A percentile compares a stretch with the other conserved stretches of the same genome.
Conservation (phyloP, 2,329 filamentous ascomycete genomes). For the Davidsoniella neocaledoniae region DNA sequence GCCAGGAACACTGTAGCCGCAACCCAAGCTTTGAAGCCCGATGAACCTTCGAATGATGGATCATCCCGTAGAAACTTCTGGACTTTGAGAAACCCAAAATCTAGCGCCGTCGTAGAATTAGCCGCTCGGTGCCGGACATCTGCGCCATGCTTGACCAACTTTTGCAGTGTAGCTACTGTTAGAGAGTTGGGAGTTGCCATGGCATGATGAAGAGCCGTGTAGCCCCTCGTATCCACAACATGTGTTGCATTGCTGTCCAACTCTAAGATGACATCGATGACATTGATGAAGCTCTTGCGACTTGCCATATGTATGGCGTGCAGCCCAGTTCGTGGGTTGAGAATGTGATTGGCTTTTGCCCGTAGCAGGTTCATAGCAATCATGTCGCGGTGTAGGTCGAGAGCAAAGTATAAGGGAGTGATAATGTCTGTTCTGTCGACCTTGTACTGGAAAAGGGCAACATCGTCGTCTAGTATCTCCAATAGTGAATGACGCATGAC, state of each 20-base stretch:
- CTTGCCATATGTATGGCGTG: conserved; percentile 10
- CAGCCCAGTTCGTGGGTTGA: conserved; percentile 1
- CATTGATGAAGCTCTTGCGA: not conserved
- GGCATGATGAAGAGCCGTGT: conserved; percentile 7
- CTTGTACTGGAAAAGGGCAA: not conserved
- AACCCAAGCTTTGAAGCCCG: no score
- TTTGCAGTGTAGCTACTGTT: no score
- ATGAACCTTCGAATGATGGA: not conserved
- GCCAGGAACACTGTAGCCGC: no score
- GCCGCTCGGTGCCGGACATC: no score
- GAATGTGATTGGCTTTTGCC: not conserved
- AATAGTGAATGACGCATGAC: not conserved
- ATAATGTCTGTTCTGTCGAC: not conserved
- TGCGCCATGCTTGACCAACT: no score
- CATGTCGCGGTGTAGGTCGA: conserved; percentile 5
- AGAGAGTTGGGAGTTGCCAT: not conserved
- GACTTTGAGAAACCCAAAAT: not conserved
- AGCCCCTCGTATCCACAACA: not conserved
- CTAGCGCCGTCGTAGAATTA: no score
- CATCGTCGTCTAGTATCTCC: conserved; percentile 4
- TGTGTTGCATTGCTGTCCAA: not conserved
- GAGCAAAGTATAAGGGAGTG: conserved; percentile 7
- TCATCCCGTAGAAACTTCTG: not conserved
- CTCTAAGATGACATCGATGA: not conserved
- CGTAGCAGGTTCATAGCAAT: not conserved